Conservation (phyloP, 108 stramenopile species). For the Epithemia pelagica region DNA sequence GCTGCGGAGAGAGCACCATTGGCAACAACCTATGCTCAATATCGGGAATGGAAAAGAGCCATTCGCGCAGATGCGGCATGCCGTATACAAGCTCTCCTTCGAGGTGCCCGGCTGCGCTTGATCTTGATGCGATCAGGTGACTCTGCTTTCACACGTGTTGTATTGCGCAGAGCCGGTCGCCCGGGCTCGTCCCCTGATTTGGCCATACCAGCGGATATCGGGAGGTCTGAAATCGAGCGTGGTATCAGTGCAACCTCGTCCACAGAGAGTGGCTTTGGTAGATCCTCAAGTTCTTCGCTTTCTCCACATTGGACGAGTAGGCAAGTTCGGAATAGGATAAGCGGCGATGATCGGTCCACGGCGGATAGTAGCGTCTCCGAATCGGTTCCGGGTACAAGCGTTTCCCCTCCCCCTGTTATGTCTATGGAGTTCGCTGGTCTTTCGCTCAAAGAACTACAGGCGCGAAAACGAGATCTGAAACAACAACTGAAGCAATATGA, state of each 20-base stretch:
- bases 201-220: constrained; percentile 65
- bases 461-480: constrained; percentile 76
- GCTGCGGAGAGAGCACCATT: constrained; percentile 77
- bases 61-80: constrained; percentile 85
- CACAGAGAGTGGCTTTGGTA: constrained; percentile 18
- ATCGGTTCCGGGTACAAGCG: background rate
- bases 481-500: constrained; percentile 89
- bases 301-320: constrained; percentile 24
- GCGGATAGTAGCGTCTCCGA: constrained; percentile 7
- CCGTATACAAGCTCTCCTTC: constrained; percentile 72
- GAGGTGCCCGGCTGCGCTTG: constrained; percentile 51
- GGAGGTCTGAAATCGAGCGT: constrained; percentile 15
- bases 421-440: constrained; percentile 20
- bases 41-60: constrained; percentile 83
- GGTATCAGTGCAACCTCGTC: constrained; percentile 4
- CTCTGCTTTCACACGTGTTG: constrained; percentile 39
- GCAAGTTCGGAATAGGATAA: constrained; percentile 4
- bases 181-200: constrained; percentile 2
- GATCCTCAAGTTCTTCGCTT: constrained; percentile 11
- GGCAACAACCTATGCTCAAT: constrained; percentile 83
- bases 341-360: constrained; percentile 2
- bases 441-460: constrained; percentile 62
- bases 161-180: constrained; percentile 35
- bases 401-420: constrained; percentile 3
- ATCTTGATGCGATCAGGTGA: constrained; percentile 41